Conservation (phyloP, 2,329 filamentous ascomycete genomes). For the Paraphoma sp. region DNA sequence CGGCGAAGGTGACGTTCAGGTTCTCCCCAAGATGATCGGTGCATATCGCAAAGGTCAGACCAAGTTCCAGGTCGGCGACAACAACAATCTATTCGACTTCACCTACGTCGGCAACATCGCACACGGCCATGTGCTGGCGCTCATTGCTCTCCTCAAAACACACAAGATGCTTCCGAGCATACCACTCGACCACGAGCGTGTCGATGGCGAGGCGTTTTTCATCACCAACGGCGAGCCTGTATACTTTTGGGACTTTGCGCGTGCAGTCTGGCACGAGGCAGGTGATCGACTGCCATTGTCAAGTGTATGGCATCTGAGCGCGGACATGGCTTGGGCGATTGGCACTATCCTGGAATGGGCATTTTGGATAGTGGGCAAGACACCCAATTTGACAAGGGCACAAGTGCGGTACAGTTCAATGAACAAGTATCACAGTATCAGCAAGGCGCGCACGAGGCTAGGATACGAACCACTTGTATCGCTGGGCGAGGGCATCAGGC, state of each 20-base stretch:
- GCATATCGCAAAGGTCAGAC: conserved; percentile 56
- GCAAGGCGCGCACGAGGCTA: conserved; percentile 74
- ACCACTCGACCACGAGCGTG: conserved; percentile 53
- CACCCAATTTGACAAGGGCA: conserved; percentile 54
- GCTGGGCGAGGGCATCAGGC: conserved; percentile 67
- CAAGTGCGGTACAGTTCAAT: conserved; percentile 72
- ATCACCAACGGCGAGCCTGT: conserved; percentile 59
- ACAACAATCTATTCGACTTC: conserved; percentile 62
- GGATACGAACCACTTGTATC: conserved; percentile 73
- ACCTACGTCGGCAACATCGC: conserved; percentile 61
- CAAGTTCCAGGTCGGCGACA: conserved; percentile 59
- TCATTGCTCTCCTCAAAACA: conserved; percentile 56
- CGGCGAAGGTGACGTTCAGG: conserved; percentile 56
- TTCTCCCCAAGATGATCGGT: conserved; percentile 53
- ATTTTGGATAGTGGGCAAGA: conserved; percentile 54
- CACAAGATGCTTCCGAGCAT: conserved; percentile 43
- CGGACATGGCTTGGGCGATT: conserved; percentile 51
- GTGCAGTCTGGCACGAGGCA: conserved; percentile 54
- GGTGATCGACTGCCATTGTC: conserved; percentile 47
- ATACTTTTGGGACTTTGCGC: conserved; percentile 60
- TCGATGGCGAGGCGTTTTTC: conserved; percentile 60
- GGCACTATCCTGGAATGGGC: conserved; percentile 54
- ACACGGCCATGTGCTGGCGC: conserved; percentile 59
- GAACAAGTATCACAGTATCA: conserved; percentile 79
- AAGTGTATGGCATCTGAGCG: conserved; percentile 52